phyloP scores from a whole-genome alignment of 108 stramenopile genomes.

The Skeletonema tropicum region DNA sequence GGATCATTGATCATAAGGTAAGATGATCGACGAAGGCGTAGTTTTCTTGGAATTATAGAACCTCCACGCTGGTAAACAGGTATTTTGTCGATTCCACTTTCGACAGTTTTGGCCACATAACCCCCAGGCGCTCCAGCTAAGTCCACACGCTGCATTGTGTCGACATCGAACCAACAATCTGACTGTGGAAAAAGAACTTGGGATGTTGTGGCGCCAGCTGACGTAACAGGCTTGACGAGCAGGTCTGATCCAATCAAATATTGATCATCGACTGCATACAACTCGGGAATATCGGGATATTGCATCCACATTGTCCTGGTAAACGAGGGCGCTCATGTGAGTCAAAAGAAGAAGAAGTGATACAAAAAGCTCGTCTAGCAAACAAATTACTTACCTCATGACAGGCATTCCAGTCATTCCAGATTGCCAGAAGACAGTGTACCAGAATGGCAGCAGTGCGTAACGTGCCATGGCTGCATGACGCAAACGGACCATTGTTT shows the following conservation, averaged over 20 bases:
- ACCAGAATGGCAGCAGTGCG: constrained; percentile 97
- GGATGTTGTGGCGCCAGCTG: constrained; percentile 75
- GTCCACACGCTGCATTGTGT: constrained; percentile 59
- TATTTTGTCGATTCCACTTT: constrained; percentile 87
- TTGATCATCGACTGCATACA: constrained; percentile 81
- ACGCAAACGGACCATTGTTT: constrained; percentile 73
- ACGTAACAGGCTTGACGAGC: constrained; percentile 95
- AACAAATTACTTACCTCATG: constrained; percentile 84
- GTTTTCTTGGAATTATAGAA: constrained; percentile 88
- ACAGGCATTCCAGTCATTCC: constrained; percentile 92
- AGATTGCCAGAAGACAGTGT: constrained; percentile 91
- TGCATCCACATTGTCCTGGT: constrained; percentile 91
- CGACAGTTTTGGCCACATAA: constrained; percentile 52
- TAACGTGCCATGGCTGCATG: constrained; percentile 92
- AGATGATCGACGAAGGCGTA: constrained; percentile 92
- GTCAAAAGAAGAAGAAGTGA: not conserved
- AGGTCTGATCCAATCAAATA: constrained; percentile 96
- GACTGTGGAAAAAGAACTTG: constrained; percentile 81
- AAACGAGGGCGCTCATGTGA: not conserved
- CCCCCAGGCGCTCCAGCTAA: constrained; percentile 45
- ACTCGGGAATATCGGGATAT: constrained; percentile 74
- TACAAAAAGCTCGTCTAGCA: not conserved
- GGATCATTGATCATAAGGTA: constrained; percentile 93
- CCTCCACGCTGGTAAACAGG: constrained; percentile 94
- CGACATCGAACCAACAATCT: constrained; percentile 90